phyloP scores from a whole-genome alignment of 2,329 filamentous ascomycete species.

The Stachybotrys chlorohalonatus region DNA sequence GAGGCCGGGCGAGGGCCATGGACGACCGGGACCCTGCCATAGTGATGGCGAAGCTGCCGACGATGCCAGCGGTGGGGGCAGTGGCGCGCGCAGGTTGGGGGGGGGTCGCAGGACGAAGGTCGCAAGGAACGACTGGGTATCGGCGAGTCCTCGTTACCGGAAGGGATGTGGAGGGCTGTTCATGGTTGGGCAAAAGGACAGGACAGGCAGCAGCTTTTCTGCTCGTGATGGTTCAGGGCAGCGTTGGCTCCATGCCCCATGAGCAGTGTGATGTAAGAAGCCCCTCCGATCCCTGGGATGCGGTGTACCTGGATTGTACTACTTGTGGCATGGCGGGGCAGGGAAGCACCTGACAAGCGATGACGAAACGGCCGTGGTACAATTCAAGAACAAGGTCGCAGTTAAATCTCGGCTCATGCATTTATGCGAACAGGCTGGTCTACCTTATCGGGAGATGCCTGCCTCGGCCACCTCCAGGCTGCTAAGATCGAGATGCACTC shows the following conservation, averaged over 20 bases:
- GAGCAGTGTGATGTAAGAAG: not conserved
- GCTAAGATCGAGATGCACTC: too few species aligned
- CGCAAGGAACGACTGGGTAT: too few species aligned
- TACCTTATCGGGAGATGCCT: too few species aligned
- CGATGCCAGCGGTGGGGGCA: not conserved
- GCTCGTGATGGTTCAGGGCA: not conserved
- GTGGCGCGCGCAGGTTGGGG: too few species aligned
- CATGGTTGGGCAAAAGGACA: too few species aligned
- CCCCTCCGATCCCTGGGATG: not conserved
- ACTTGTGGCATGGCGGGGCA: not conserved
- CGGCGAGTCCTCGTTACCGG: too few species aligned
- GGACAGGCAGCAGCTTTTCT: too few species aligned
- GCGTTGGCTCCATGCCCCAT: not conserved
- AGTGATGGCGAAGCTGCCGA: not conserved
- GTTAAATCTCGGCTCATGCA: not conserved
- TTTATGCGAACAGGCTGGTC: not conserved
- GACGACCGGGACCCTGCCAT: conserved; percentile 18
- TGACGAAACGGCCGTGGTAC: not conserved
- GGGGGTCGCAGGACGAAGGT: too few species aligned
- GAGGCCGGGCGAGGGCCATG: conserved; percentile 40
- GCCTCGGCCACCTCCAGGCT: too few species aligned
- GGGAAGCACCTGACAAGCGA: not conserved
- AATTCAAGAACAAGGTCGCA: not conserved
- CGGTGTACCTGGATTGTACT: not conserved
- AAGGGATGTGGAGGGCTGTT: too few species aligned